A percentile compares a stretch with the other conserved stretches of the same genome.
Evolutionary conservation across 192 early-diverging fungal species (phyloP).

Genomic region (Entomortierella chlamydospora): DNA sequence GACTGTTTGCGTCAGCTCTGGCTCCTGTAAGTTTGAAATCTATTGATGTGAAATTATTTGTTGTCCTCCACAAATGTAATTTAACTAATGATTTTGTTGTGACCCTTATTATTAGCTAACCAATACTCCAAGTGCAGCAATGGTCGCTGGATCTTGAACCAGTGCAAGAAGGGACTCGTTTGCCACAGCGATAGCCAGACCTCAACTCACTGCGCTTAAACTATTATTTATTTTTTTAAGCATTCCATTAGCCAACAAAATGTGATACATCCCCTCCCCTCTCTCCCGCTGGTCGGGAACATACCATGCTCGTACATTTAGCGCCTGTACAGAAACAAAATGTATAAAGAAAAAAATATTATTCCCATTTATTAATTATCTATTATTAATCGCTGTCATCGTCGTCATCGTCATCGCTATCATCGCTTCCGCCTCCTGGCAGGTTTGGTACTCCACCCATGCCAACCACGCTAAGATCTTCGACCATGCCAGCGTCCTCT

Average conservation of each 20-base stretch:
- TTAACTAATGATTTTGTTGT: too few relatives aligned
- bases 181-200: conserved; percentile 27
- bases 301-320: too few relatives aligned
- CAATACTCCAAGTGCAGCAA: conserved; percentile 40
- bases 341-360: too few relatives aligned
- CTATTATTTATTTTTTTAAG: background rate
- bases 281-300: background rate
- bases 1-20: conserved; percentile 25
- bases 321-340: too few relatives aligned
- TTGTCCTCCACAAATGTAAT: background rate
- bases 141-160: conserved; percentile 34
- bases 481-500: conserved; percentile 47
- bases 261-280: background rate
- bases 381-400: background rate
- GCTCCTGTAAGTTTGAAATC: conserved; percentile 3
- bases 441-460: conserved; percentile 38
- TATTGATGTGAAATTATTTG: background rate
- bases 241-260: background rate
- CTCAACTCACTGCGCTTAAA: conserved; percentile 37
- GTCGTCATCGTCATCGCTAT: conserved; percentile 37
- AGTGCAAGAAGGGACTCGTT: conserved; percentile 37
- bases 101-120: too few relatives aligned
- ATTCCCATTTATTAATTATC: too few relatives aligned
- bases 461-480: conserved; percentile 45
- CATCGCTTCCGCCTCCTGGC: conserved; percentile 18